Base-by-base conservation (phyloP, 768 basidiomycete species). In the Coprinopsis marcescibilis region DNA sequence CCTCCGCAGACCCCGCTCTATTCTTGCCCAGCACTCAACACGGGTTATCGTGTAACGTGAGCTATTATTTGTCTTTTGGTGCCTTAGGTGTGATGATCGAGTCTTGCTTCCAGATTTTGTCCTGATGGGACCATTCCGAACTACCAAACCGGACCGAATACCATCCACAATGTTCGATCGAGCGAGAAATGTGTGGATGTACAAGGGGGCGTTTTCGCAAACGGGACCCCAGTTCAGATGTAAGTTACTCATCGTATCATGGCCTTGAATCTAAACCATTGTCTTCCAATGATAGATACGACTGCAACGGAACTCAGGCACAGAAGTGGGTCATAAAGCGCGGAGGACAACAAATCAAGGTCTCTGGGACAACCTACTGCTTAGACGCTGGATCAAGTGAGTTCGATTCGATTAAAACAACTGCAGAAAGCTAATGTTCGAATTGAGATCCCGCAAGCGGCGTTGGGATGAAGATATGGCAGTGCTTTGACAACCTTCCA, bases 161-260 rank as follows among this genome's bases (percentile, higher is more conserved):
- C 36, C 53, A 62, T 56, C 57, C 57, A 24, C 47, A 55, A 45
- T 32, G 46, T 51, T 43, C 32, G 29, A 26, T 38, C 52, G 27
- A 15, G 27, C 21, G 12, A 48, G 36, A 61, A 63, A 46, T 65
- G 61, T 35, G 45, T 63, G 26, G 64, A 62, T 36, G 62, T 65
- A 40, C 57, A 56, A n/a, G 64, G 61, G 11, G 59, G 46, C 3
- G 26, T 52, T 17, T 52, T 57, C 33, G 54, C 57, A 1, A 55
- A 63, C 30, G 63, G 62, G 4, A 59, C 60, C 0, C 58, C 62
- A 20, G 62, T 65, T 8, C 60, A 63, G 21, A 59, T 65, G 63
- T 62, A 41, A 51, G 59, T 45, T 13, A 20, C 24, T 13, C 29
- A n/a, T n/a, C n/a, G n/a, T n/a, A n/a, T n/a, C n/a, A n/a, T n/a